Percentiles rank a stretch among this genome's conserved stretches.
phyloP scores from a whole-genome alignment of 352 stramenopile species.

The Phytopythium kandeliae region DNA sequence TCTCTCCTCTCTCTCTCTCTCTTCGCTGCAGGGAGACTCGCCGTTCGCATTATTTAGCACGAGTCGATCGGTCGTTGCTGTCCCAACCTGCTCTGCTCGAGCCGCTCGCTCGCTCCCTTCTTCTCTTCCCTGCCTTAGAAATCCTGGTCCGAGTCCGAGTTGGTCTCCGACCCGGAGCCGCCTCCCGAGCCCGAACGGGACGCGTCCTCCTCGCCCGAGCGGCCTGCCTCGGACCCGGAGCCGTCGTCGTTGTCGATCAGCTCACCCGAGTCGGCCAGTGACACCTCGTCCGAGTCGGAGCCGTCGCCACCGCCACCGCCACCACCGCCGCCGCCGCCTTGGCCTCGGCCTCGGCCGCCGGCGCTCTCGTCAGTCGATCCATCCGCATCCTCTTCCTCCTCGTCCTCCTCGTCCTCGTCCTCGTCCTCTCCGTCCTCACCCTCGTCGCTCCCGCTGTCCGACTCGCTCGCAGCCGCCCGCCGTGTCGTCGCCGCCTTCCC shows the following conservation, averaged over 20 bases:
- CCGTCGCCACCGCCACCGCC: conserved; percentile 12
- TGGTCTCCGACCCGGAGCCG: conserved; percentile 56
- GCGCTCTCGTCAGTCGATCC: conserved; percentile 53
- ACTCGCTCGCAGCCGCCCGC: conserved; percentile 40
- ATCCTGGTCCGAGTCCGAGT: conserved; percentile 81
- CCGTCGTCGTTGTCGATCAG: conserved; percentile 84
- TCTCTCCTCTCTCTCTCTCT: too few relatives aligned
- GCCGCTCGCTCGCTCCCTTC: too few relatives aligned
- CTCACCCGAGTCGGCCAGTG: conserved; percentile 73
- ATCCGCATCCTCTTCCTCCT: conserved; percentile 31
- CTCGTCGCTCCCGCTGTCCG: conserved; percentile 38
- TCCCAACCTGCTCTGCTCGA: too few relatives aligned
- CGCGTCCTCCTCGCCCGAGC: conserved; percentile 22
- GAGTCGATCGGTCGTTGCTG: too few relatives aligned
- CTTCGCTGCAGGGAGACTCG: neutral
- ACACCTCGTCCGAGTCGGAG: conserved; percentile 79
- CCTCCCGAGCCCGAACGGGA: conserved; percentile 48
- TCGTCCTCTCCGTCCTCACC: conserved; percentile 35
- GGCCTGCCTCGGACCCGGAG: conserved; percentile 39
- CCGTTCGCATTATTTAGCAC: conserved; percentile 2
- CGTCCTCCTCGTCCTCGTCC: conserved; percentile 18
- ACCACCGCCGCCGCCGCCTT: conserved; percentile 9
- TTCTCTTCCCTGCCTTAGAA: too few relatives aligned
- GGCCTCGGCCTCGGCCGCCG: conserved; percentile 9
- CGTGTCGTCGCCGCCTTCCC: conserved; percentile 31